Base-by-base conservation (phyloP, 2,329 filamentous ascomycete species). In the Scedosporium minutisporum region DNA sequence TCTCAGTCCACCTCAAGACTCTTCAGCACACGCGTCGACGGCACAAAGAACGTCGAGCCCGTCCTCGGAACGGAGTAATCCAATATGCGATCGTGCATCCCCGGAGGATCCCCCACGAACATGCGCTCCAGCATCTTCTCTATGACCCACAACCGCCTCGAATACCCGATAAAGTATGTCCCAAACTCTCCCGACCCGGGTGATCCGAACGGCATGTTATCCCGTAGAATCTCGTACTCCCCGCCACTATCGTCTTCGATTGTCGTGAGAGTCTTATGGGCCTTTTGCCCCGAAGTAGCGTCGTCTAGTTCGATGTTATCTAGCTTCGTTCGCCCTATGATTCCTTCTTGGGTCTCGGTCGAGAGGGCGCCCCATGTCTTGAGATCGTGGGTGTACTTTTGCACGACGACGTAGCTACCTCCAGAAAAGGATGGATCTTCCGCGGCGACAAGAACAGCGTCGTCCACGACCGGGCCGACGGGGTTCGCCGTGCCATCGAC, bases 401-500 rank as follows among this genome's bases (percentile, higher is more conserved):
- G 83, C 0, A 85, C 75, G 0, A 86, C 82, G 33, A 86, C 72
- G 64, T 85, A 86, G 69, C 82, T 85, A 1, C 82, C 83, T 1
- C 80, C 81, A 0, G 68, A 68, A 1, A 69, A 63, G 1, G 69
- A 61, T n/a, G 78, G 71, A 33, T 80, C 77, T 53, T 78, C 70
- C 48, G 72, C 72, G 1, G 73, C 68, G 9, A 84, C 69, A 1
- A 84, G 69, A 1, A 80, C 74, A 0, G 81, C 71, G 1, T 72
- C 71, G 0, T 71, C 67, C 0, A 83, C 74, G 1, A 72, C 76
- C 0, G 73, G 67, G 0, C 81, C 82, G 0, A 79, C 74, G 0
- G 83, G 83, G 65, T 86, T 86, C 2, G 83, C 83, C 0, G 82
- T 86, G 16, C 83, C 83, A 63, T 86, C 83, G 3, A 86, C 81